phyloP scores from a whole-genome alignment of 2,329 filamentous ascomycete species.

The Bipolaris bicolor region DNA sequence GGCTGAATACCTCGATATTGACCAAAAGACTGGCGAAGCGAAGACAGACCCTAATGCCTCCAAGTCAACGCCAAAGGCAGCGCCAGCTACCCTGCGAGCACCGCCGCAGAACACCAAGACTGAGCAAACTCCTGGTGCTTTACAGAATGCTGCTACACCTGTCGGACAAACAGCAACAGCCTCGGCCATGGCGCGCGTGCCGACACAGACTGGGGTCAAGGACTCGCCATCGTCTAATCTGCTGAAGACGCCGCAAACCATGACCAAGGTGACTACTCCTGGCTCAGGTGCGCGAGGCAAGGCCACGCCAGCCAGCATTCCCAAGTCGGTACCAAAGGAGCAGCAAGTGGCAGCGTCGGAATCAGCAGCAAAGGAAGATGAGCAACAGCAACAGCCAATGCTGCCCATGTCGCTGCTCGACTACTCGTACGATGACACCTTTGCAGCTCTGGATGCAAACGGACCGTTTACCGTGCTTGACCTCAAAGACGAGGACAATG shows the following conservation, averaged over 20 bases:
- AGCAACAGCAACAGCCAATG: conserved; percentile 28
- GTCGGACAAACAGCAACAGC: conserved; percentile 36
- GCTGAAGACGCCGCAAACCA: conserved; percentile 48
- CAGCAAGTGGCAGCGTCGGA: conserved; percentile 22
- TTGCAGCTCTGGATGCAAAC: conserved; percentile 40
- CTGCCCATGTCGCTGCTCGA: conserved; percentile 39
- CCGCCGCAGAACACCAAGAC: conserved; percentile 38
- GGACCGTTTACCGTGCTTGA: conserved; percentile 42
- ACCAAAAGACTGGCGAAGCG: conserved; percentile 51
- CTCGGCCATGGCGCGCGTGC: conserved; percentile 48
- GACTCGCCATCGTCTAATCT: conserved; percentile 46
- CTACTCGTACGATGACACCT: conserved; percentile 44
- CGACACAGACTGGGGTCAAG: conserved; percentile 48
- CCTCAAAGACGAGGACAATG: conserved; percentile 44
- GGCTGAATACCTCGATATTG: conserved; percentile 57
- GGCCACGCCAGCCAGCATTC: conserved; percentile 40
- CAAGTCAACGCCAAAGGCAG: conserved; percentile 31
- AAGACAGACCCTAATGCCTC: conserved; percentile 34
- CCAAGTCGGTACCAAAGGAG: conserved; percentile 37
- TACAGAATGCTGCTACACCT: conserved; percentile 47
- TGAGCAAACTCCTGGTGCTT: conserved; percentile 42
- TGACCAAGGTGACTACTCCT: conserved; percentile 43
- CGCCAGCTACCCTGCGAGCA: conserved; percentile 29
- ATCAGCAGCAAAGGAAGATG: conserved; percentile 30
- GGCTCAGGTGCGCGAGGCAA: conserved; percentile 40